Base-by-base conservation (phyloP, 108 stramenopile species). In the Aureococcus anophagefferens region DNA sequence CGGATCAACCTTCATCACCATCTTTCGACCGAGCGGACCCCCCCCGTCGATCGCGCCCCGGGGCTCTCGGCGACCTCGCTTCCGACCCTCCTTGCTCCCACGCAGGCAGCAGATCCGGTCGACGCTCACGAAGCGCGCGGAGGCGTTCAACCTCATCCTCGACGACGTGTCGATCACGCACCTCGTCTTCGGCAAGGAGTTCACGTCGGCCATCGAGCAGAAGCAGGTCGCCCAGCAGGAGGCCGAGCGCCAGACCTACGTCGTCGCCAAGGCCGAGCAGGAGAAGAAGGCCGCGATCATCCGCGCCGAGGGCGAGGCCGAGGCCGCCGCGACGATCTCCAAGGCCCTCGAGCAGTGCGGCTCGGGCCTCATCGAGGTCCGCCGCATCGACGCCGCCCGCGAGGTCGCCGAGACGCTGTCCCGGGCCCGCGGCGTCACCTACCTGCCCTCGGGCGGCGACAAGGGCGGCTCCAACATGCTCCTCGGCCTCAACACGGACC, bases 191-290 rank as follows among this genome's bases (percentile, higher is more conserved):
- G 94, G 94, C 59, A 79, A 86, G 33, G 99, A 99, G 80, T 99
- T 96, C 81, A 94, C 94, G 76, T 94, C 88, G 82, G 97, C 99
- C 68, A 97, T 99, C 82, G 99, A 99, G 88, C 73, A 85, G 76
- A 99, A 99, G 85, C 99, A 99, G 85, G 99, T 99, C 46, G 99
- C 99, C 11, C 93, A 87, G 64, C 99, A 99, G 81, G 97, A 99
- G 77, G 97, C 99, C 3, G 99, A 99, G 77, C 89, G 95, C 46
- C 96, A 97, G 77, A 92, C 93, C 69, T 99, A 90, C 85, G 88
- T 99, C 32, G 97, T 99, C 37, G 78, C 83, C 63, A 86, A 87
- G 70, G 93, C 97, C 29, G 97, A 99, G 67, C 99, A 98, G 81
- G 99, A 99, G 81, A 89, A 95, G 63, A 88, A 91, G 70, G 97